Percentiles rank a stretch among this genome's conserved stretches.
Evolutionary conservation across 176 grass and related monocot species (phyloP).

Genomic region (Zea luxurians): DNA sequence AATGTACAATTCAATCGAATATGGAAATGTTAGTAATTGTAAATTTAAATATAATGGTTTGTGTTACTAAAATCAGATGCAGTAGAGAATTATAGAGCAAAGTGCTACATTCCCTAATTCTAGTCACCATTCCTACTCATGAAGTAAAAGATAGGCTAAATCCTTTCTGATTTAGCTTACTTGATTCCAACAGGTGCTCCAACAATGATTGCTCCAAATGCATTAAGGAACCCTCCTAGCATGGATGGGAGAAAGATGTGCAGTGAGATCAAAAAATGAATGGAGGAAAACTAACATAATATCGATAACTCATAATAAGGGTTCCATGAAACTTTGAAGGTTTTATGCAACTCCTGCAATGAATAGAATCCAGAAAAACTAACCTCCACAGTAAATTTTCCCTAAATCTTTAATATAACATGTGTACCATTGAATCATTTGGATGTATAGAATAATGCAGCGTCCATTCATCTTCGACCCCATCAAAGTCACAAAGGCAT

Average conservation of each 20-base stretch:
- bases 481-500: too few species aligned
- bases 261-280: slow-evolving; percentile 29
- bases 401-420: too few species aligned
- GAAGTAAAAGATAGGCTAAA: not conserved
- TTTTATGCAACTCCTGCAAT: too few species aligned
- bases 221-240: slow-evolving; percentile 79
- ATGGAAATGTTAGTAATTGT: not conserved
- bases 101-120: not conserved
- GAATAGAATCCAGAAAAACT: too few species aligned
- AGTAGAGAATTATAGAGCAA: not conserved
- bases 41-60: slow-evolving; percentile 3
- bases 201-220: slow-evolving; percentile 91
- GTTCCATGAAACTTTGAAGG: not conserved
- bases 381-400: too few species aligned
- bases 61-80: not conserved
- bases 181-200: slow-evolving; percentile 78
- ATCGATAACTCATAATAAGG: not conserved
- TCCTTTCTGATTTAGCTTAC: slow-evolving; percentile 44
- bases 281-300: not conserved
- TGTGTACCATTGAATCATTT: too few species aligned
- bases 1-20: slow-evolving; percentile 26
- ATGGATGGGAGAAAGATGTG: not conserved
- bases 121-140: not conserved
- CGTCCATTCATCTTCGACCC: too few species aligned
- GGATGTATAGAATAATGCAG: too few species aligned